Conservation (phyloP, 2,329 filamentous ascomycete species). For the Claviceps pusilla region DNA sequence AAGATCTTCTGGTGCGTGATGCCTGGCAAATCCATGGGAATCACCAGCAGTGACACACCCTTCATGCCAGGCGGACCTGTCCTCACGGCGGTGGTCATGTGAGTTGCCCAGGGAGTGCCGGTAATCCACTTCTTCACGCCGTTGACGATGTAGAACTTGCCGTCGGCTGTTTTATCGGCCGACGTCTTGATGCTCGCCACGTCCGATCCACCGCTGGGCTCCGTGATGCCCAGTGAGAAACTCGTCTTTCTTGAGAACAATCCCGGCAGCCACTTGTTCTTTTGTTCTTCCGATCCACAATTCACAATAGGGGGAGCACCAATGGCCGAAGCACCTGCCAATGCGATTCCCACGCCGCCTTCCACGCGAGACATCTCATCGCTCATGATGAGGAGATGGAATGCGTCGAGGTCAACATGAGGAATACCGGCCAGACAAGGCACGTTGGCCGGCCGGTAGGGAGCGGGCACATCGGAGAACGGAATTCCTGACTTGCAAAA, state of each 20-base stretch:
- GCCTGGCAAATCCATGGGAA: slow-evolving; percentile 35
- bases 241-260: slow-evolving; percentile 33
- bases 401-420: slow-evolving; percentile 36
- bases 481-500: not conserved
- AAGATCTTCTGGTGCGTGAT: slow-evolving; percentile 36
- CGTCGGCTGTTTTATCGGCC: slow-evolving; percentile 29
- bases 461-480: not conserved
- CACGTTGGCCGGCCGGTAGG: not conserved
- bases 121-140: slow-evolving; percentile 58
- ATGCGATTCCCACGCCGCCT: slow-evolving; percentile 40
- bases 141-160: slow-evolving; percentile 44
- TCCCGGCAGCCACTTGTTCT: not conserved
- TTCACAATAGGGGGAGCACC: slow-evolving; percentile 12
- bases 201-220: slow-evolving; percentile 47
- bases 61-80: slow-evolving; percentile 37
- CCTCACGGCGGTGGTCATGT: slow-evolving; percentile 46
- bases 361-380: slow-evolving; percentile 42
- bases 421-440: slow-evolving; percentile 24
- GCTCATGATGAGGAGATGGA: slow-evolving; percentile 37
- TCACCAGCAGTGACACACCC: slow-evolving; percentile 43
- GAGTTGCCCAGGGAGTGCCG: slow-evolving; percentile 43
- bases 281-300: not conserved
- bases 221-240: slow-evolving; percentile 51
- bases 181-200: slow-evolving; percentile 49
- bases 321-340: slow-evolving; percentile 46